Conservation (phyloP, 2,329 filamentous ascomycete genomes). For the Leptodontidium sp. region DNA sequence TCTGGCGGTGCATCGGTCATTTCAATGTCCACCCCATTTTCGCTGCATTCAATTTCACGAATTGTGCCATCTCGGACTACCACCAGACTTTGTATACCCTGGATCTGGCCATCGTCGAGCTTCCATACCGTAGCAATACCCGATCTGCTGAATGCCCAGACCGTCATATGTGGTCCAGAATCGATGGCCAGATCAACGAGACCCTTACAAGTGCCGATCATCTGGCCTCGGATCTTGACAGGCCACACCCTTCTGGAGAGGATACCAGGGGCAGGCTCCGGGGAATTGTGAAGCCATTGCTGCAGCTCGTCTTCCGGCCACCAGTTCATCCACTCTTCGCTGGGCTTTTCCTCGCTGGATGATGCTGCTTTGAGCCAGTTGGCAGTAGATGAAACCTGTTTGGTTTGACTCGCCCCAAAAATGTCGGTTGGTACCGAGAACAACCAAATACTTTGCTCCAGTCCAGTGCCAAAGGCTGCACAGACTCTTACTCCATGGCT, state of each 20-base stretch:
- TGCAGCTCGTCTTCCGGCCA: slow-evolving; percentile 50
- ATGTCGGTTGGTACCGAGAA: slow-evolving; percentile 68
- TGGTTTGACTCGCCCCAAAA: slow-evolving; percentile 51
- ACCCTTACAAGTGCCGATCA: slow-evolving; percentile 54
- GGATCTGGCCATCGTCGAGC: slow-evolving; percentile 47
- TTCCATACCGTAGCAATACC: slow-evolving; percentile 57
- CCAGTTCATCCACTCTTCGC: slow-evolving; percentile 49
- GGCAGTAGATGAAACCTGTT: slow-evolving; percentile 24
- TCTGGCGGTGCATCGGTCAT: slow-evolving; percentile 31
- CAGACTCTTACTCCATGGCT: slow-evolving; percentile 65
- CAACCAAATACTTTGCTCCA: slow-evolving; percentile 59
- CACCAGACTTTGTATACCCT: slow-evolving; percentile 23
- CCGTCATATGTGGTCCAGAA: slow-evolving; percentile 53
- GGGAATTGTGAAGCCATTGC: slow-evolving; percentile 46
- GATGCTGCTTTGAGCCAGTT: slow-evolving; percentile 25
- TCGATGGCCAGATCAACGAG: slow-evolving; percentile 60
- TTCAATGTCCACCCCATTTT: slow-evolving; percentile 34
- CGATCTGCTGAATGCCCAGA: slow-evolving; percentile 55
- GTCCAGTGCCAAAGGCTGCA: slow-evolving; percentile 59
- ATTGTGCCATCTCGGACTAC: slow-evolving; percentile 46
- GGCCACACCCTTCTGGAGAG: slow-evolving; percentile 53
- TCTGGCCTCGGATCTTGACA: slow-evolving; percentile 56
- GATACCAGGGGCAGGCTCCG: slow-evolving; percentile 34
- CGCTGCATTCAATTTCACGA: slow-evolving; percentile 34
- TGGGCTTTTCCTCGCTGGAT: slow-evolving; percentile 31